A percentile compares a stretch with the other conserved stretches of the same genome.
Conservation (phyloP, 495 filamentous ascomycete genomes). For the Apiosordaria backusii region DNA sequence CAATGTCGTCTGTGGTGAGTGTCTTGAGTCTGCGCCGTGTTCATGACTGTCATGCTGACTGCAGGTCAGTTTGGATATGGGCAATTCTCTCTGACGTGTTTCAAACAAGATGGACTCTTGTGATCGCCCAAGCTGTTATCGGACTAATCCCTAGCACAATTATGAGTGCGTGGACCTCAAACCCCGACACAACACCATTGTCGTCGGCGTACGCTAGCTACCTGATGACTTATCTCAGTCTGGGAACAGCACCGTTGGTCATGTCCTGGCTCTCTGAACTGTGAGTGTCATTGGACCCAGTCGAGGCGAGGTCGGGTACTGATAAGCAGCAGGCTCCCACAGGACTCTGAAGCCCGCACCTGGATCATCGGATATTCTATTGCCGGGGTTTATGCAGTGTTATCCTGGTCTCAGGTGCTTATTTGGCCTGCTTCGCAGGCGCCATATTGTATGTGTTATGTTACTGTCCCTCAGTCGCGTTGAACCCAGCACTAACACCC, state of each 20-base stretch:
- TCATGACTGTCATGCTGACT: neutral
- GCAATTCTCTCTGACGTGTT: slow-evolving; percentile 38
- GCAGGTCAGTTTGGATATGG: slow-evolving; percentile 37
- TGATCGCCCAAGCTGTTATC: slow-evolving; percentile 39
- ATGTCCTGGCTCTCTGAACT: slow-evolving; percentile 41
- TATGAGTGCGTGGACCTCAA: slow-evolving; percentile 39
- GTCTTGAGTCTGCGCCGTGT: neutral
- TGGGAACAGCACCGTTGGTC: slow-evolving; percentile 40
- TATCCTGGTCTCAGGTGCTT: slow-evolving; percentile 41
- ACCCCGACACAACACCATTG: slow-evolving; percentile 29
- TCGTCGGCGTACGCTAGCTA: slow-evolving; percentile 38
- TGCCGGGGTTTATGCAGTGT: slow-evolving; percentile 38
- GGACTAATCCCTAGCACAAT: slow-evolving; percentile 38
- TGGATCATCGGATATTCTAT: slow-evolving; percentile 40
- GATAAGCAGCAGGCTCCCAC: slow-evolving; percentile 24
- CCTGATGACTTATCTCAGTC: slow-evolving; percentile 36
- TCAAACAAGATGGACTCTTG: slow-evolving; percentile 36
- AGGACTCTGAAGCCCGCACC: slow-evolving; percentile 40
- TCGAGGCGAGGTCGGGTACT: neutral
- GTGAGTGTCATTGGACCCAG: slow-evolving; percentile 17
- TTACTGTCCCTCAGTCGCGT: neutral
- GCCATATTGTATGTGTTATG: slow-evolving; percentile 34
- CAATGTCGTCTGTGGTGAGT: slow-evolving; percentile 35
- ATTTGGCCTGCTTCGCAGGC: slow-evolving; percentile 43
- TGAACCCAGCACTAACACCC: slow-evolving; percentile 14